Evolutionary conservation across 2,329 filamentous ascomycete species (phyloP).

Genomic region (Escovopsis sp.): DNA sequence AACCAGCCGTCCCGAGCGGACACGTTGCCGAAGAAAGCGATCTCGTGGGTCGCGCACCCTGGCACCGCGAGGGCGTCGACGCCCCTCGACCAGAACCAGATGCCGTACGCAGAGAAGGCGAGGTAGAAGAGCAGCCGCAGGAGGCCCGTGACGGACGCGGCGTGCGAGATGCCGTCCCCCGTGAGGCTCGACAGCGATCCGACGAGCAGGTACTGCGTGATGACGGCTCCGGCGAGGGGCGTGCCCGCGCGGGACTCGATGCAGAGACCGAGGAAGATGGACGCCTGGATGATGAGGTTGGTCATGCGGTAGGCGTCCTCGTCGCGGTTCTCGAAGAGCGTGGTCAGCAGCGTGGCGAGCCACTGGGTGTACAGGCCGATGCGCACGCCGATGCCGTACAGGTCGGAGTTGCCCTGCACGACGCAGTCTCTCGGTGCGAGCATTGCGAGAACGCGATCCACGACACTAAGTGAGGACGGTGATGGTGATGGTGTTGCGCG

Average conservation of each 20-base stretch:
- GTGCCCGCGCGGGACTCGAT: constrained; percentile 8
- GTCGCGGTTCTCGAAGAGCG: constrained; percentile 10
- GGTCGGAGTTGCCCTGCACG: constrained; percentile 11
- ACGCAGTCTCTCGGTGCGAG: constrained; percentile 1
- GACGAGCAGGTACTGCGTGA: constrained; percentile 12
- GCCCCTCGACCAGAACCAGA: constrained; percentile 12
- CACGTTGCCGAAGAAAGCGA: constrained; percentile 8
- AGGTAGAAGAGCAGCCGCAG: constrained; percentile 11
- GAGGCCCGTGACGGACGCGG: constrained; percentile 9
- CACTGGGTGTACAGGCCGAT: constrained; percentile 13
- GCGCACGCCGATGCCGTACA: constrained; percentile 13
- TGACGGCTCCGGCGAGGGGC: constrained; percentile 9
- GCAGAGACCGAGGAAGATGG: constrained; percentile 15
- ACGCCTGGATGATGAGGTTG: constrained; percentile 15
- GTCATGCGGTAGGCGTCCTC: constrained; percentile 12
- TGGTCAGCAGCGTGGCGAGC: constrained; percentile 10
- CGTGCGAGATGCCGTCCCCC: constrained; percentile 10
- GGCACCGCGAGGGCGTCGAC: constrained; percentile 7
- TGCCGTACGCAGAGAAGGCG: constrained; percentile 9
- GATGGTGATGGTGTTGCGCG: not conserved
- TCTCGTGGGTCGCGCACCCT: constrained; percentile 1
- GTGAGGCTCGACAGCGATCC: constrained; percentile 13
- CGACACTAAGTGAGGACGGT: not conserved
- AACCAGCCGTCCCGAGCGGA: constrained; percentile 8
- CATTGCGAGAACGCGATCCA: too few species aligned